phyloP scores from a whole-genome alignment of 2,329 filamentous ascomycete species.

The Monosporascus sp. region DNA sequence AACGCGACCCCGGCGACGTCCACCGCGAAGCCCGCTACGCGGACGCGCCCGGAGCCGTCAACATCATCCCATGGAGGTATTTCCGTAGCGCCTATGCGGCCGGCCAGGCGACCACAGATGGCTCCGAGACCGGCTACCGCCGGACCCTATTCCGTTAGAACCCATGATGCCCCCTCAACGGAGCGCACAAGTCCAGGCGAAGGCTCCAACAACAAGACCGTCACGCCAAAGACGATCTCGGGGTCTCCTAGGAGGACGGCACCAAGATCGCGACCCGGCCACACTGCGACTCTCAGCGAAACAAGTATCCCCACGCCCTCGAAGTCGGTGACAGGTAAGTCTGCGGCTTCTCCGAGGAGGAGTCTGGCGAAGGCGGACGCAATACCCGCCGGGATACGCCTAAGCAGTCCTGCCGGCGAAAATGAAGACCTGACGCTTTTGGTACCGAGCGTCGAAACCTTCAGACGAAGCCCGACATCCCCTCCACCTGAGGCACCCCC shows the following conservation, averaged over 20 bases:
- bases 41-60: conserved; percentile 36
- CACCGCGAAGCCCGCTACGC: conserved; percentile 28
- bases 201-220: conserved; percentile 38
- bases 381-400: conserved; percentile 9
- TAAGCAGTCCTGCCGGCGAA: conserved; percentile 40
- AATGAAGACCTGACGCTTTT: conserved; percentile 51
- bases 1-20: conserved; percentile 27
- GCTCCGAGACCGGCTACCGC: conserved; percentile 57
- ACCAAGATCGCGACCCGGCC: conserved; percentile 41
- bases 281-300: conserved; percentile 46
- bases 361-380: conserved; percentile 36
- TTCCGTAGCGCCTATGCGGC: conserved; percentile 60
- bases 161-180: conserved; percentile 37
- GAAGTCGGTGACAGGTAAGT: conserved; percentile 25
- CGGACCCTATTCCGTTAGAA: conserved; percentile 58
- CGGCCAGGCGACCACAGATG: conserved; percentile 53
- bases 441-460: conserved; percentile 39
- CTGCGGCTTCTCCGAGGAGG: conserved; percentile 34
- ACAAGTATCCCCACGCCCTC: conserved; percentile 44
- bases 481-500: conserved; percentile 18
- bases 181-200: conserved; percentile 44
- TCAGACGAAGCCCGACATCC: conserved; percentile 23
- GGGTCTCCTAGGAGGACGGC: conserved; percentile 48
- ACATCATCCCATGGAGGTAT: conserved; percentile 50
- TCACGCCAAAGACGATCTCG: conserved; percentile 45